A percentile compares a stretch with the other conserved stretches of the same genome.
phyloP scores from a whole-genome alignment of 2,329 filamentous ascomycete species.

The Claviceps humidiphila region DNA sequence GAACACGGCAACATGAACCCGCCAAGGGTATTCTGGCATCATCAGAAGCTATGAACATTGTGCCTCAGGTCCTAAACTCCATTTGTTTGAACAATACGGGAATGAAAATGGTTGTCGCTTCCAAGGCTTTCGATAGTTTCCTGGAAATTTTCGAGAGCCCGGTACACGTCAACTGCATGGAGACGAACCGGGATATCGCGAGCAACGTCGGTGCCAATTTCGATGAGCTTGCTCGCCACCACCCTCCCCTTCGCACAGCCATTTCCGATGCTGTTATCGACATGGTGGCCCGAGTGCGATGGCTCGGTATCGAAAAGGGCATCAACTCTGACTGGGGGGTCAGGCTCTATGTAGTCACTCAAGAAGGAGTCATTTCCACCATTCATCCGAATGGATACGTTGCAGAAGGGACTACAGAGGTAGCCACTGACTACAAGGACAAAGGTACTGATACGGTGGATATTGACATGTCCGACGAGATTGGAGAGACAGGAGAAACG shows the following conservation, averaged over 20 bases:
- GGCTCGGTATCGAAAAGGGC: constrained; percentile 60
- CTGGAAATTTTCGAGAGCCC: constrained; percentile 96
- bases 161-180: constrained; percentile 73
- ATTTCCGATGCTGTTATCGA: constrained; percentile 79
- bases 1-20: constrained; percentile 28
- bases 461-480: constrained; percentile 52
- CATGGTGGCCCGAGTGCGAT: constrained; percentile 72
- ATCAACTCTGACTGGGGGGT: constrained; percentile 59
- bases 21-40: constrained; percentile 74
- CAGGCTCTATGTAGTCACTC: constrained; percentile 55
- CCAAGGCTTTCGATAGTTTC: constrained; percentile 70
- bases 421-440: constrained; percentile 25
- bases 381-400: constrained; percentile 39
- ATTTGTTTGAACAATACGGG: constrained; percentile 85
- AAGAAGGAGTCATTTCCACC: constrained; percentile 37
- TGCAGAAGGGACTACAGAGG: constrained; percentile 13
- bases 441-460: constrained; percentile 31
- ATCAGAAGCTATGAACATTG: constrained; percentile 71
- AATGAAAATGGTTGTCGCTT: constrained; percentile 75
- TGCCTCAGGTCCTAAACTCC: constrained; percentile 80
- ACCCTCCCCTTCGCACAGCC: constrained; percentile 65
- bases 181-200: constrained; percentile 56
- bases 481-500: constrained; percentile 9
- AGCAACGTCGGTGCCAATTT: constrained; percentile 69
- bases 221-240: constrained; percentile 88